Conservation (phyloP, 306 rosid species). For the Vigna trinervia region DNA sequence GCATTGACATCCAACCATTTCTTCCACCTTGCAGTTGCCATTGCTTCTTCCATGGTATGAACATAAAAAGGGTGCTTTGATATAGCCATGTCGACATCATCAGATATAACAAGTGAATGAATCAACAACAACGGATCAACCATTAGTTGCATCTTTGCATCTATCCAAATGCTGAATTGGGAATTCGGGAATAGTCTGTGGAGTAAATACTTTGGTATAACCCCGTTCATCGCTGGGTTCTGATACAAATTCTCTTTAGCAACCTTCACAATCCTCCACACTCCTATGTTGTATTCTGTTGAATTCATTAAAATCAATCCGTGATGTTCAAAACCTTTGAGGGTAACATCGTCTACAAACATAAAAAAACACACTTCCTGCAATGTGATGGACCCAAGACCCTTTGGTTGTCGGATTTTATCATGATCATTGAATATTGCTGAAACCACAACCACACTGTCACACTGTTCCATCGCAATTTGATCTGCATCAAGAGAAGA, state of each 20-base stretch:
- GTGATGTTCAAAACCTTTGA: slow-evolving; percentile 60
- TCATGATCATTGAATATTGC: slow-evolving; percentile 96
- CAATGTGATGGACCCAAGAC: slow-evolving; percentile 72
- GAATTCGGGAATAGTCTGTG: slow-evolving; percentile 86
- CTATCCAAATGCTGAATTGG: slow-evolving; percentile 88
- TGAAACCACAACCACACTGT: slow-evolving; percentile 84
- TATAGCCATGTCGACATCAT: slow-evolving; percentile 83
- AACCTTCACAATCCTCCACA: slow-evolving; percentile 79
- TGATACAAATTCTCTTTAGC: slow-evolving; percentile 57
- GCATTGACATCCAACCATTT: slow-evolving; percentile 84
- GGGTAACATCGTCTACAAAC: slow-evolving; percentile 79
- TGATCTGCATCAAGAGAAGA: slow-evolving; percentile 55
- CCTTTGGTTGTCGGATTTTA: slow-evolving; percentile 86
- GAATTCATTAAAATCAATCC: slow-evolving; percentile 54
- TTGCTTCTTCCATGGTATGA: slow-evolving; percentile 92
- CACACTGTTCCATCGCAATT: slow-evolving; percentile 74
- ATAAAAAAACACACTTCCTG: slow-evolving; percentile 71
- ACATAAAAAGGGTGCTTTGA: slow-evolving; percentile 79
- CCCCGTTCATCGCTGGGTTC: slow-evolving; percentile 92
- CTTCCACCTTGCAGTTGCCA: slow-evolving; percentile 98
- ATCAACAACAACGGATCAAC: slow-evolving; percentile 91
- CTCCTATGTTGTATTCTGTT: slow-evolving; percentile 61
- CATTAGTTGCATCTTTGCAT: slow-evolving; percentile 82
- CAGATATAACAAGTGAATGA: slow-evolving; percentile 69
- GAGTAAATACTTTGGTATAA: slow-evolving; percentile 82